These are phyloP conservation scores for Rheum nobile DNA, from an alignment of 148 eudicot genomes.

Conservation along the genomic window DNA sequence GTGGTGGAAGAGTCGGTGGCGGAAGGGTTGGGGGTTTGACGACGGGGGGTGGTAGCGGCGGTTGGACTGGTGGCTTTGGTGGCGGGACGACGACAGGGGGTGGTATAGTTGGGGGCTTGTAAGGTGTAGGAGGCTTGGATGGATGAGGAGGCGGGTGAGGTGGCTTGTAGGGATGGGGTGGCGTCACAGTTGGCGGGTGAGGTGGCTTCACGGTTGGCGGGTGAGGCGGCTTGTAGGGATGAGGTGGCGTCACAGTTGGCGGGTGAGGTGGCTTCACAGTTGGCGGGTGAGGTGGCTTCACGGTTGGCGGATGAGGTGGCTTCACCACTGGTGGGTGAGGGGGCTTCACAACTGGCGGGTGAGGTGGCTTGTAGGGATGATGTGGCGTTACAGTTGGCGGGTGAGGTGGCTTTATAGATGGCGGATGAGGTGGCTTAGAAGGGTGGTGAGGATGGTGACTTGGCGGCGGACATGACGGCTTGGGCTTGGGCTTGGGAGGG, in stretches of 20 bases:
- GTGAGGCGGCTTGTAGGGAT: background rate
- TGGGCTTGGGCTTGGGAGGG: constrained; percentile 3
- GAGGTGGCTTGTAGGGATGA: background rate
- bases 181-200: background rate
- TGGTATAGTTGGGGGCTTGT: background rate
- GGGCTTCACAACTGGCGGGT: constrained; percentile 7
- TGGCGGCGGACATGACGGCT: background rate
- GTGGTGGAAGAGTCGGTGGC: background rate
- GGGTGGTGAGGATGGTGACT: constrained; percentile 9
- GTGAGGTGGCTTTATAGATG: constrained; percentile 3
- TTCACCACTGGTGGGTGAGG: background rate
- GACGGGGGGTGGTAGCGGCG: background rate
- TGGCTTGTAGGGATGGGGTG: background rate
- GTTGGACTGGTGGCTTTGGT: background rate
- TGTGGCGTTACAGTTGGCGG: background rate
- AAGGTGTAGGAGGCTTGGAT: background rate
- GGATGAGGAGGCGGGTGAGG: constrained; percentile 1
- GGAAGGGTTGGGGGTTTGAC: background rate
- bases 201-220: constrained; percentile 8
- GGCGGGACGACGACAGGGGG: background rate
- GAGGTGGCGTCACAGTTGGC: background rate
- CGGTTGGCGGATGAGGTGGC: constrained; percentile 17
- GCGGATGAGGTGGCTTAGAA: constrained; percentile 12
- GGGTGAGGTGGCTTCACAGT: constrained; percentile 2
- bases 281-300: constrained; percentile 14